Percentiles rank a stretch among this genome's conserved stretches.
Conservation (phyloP, 2,329 filamentous ascomycete genomes). For the Ascochyta pisi region DNA sequence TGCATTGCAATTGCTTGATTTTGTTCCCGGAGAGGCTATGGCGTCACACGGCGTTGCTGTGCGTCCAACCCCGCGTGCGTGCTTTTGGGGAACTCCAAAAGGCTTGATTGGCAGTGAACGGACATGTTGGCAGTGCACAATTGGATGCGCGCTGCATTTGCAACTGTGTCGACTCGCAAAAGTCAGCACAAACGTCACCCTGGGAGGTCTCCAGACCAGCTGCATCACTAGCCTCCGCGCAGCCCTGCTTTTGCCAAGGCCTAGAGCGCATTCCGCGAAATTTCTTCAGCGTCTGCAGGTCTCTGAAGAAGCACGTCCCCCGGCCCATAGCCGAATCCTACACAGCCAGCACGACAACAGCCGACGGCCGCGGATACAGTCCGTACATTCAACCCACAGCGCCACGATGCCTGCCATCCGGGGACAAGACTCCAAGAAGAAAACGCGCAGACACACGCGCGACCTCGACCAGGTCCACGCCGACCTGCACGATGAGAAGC, state of each 20-base stretch:
- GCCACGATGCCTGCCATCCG: constrained; percentile 58
- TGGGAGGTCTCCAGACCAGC: constrained; percentile 35
- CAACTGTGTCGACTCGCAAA: constrained; percentile 28
- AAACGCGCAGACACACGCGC: constrained; percentile 63
- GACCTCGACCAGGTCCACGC: constrained; percentile 92
- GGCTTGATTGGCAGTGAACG: constrained; percentile 23
- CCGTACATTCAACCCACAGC: constrained; percentile 16
- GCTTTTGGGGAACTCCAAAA: constrained; percentile 1
- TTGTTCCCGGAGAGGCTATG: not conserved
- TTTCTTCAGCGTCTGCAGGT: constrained; percentile 25
- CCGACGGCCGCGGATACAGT: constrained; percentile 38
- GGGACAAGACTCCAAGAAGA: constrained; percentile 57
- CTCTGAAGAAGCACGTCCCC: constrained; percentile 27
- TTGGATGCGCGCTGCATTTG: constrained; percentile 18
- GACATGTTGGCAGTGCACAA: constrained; percentile 16
- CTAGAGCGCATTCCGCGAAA: constrained; percentile 22
- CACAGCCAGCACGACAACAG: constrained; percentile 30
- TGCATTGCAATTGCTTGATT: not conserved
- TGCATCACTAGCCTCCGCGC: constrained; percentile 16
- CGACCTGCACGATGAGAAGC: constrained; percentile 78
- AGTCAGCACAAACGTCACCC: constrained; percentile 20
- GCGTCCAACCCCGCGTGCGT: constrained; percentile 8
- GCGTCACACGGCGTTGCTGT: constrained; percentile 9
- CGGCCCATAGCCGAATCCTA: constrained; percentile 32
- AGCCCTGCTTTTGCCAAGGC: constrained; percentile 20